A percentile compares a stretch with the other conserved stretches of the same genome.
Evolutionary conservation across 1,284 basidiomycete species (phyloP).

Genomic region (Sanguinoderma infundibulare): DNA sequence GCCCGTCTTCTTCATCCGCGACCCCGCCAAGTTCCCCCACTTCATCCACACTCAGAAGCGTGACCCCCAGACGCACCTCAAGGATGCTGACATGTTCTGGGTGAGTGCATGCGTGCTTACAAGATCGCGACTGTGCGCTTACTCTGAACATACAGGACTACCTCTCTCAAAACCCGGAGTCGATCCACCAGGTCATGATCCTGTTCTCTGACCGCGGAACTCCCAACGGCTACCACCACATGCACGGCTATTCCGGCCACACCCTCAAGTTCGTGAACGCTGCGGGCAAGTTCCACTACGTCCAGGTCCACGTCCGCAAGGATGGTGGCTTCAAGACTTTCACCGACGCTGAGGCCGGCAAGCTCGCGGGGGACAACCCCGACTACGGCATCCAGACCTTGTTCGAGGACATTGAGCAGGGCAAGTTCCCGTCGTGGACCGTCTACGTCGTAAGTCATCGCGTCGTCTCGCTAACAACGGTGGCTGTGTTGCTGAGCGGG

Average conservation of each 20-base stretch:
- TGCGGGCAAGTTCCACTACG: slow-evolving; percentile 83
- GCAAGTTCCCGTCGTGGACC: slow-evolving; percentile 81
- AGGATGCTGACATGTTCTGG: slow-evolving; percentile 85
- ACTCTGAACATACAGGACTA: slow-evolving; percentile 69
- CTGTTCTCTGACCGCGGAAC: slow-evolving; percentile 92
- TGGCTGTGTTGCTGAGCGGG: neutral
- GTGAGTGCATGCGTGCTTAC: slow-evolving; percentile 39
- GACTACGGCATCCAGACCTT: slow-evolving; percentile 82
- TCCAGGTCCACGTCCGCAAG: slow-evolving; percentile 79
- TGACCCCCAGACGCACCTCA: slow-evolving; percentile 87
- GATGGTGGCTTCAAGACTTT: slow-evolving; percentile 85
- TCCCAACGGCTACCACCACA: slow-evolving; percentile 80
- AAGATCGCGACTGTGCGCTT: neutral
- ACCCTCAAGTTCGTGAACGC: slow-evolving; percentile 90
- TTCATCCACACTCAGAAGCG: slow-evolving; percentile 97
- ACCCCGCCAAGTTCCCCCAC: slow-evolving; percentile 86
- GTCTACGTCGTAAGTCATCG: slow-evolving; percentile 55
- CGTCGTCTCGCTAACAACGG: no score
- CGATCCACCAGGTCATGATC: slow-evolving; percentile 89
- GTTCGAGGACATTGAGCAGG: slow-evolving; percentile 80
- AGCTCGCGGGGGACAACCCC: slow-evolving; percentile 75
- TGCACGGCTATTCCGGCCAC: slow-evolving; percentile 94
- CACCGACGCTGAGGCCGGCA: slow-evolving; percentile 55
- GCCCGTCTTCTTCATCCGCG: slow-evolving; percentile 87
- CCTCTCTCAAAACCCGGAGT: slow-evolving; percentile 89